Evolutionary conservation across 495 filamentous ascomycete genomes (phyloP), one percentile per base, ranked within the genome.

Genomic region (Tuber aestivum): DNA sequence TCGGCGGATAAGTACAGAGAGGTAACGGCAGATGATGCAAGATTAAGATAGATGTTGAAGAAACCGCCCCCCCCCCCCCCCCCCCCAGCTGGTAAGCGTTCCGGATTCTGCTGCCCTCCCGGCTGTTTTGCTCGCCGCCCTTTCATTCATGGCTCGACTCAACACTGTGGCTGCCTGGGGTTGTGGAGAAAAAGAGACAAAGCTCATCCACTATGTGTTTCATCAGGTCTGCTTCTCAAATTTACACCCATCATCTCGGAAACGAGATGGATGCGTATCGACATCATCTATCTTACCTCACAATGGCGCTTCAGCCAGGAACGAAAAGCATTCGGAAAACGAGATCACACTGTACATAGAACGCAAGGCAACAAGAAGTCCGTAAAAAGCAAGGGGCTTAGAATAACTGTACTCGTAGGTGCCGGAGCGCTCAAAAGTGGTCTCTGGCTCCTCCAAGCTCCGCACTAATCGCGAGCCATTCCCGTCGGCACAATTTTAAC

Each of bases 11-110:
- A 76, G 76, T 75, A 82, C 80, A 82, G 80, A 77, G 56, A 65
- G 76, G 69, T 73, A 79, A 79, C 77, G 78, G 78, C 78, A 79
- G 78, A 79, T 79, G 76, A 79, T 79, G 78, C 78, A 79, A 79
- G 78, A 79, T 79, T 79, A 75, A 79, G 78, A 79, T 79, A 79
- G 76, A 79, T 79, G 75, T 79, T 77, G 76, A 79, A 70, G 61
- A 65, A 65, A 65, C 56, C 48, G 77, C 70, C 45, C 76, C n/a
- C n/a, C n/a, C n/a, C n/a, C n/a, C n/a, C n/a, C n/a, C n/a, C n/a
- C n/a, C n/a, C n/a, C n/a, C 41, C 78, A 41, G 78, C 79, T 79
- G 76, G 78, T 75, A 79, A 79, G 76, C 78, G 70, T 79, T 79
- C 78, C 78, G 78, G 76, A 75, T 74, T 79, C 79, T 79, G 76